phyloP scores from a whole-genome alignment of 495 filamentous ascomycete species.

The Articulospora tetracladia region DNA sequence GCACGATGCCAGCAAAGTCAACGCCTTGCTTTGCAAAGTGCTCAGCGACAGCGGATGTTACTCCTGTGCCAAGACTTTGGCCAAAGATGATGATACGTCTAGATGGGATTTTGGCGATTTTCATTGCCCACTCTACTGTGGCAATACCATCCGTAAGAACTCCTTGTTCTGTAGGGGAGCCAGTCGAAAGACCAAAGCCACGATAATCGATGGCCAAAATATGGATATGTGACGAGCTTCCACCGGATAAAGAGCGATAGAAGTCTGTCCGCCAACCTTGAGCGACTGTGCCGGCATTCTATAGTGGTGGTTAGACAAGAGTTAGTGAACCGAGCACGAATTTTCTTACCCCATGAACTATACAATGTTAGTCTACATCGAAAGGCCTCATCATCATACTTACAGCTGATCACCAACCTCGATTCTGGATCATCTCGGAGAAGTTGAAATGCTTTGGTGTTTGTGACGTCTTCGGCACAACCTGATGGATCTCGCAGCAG shows the following conservation, averaged over 20 bases:
- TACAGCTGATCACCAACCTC: slow-evolving; percentile 55
- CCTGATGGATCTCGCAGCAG: slow-evolving; percentile 48
- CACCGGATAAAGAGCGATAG: slow-evolving; percentile 59
- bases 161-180: slow-evolving; percentile 75
- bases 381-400: slow-evolving; percentile 2
- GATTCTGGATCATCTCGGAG: slow-evolving; percentile 58
- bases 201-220: slow-evolving; percentile 80
- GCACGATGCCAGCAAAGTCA: slow-evolving; percentile 66
- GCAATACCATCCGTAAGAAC: slow-evolving; percentile 76
- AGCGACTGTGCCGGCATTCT: slow-evolving; percentile 62
- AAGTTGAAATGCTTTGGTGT: slow-evolving; percentile 52
- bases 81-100: slow-evolving; percentile 77
- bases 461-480: slow-evolving; percentile 49
- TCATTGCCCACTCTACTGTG: slow-evolving; percentile 65
- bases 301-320: slow-evolving; percentile 23
- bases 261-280: slow-evolving; percentile 57
- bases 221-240: slow-evolving; percentile 52
- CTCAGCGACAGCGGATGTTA: slow-evolving; percentile 68
- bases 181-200: slow-evolving; percentile 80
- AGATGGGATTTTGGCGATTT: slow-evolving; percentile 59
- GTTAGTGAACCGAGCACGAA: not conserved
- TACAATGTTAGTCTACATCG: slow-evolving; percentile 23
- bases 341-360: slow-evolving; percentile 36
- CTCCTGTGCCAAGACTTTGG: slow-evolving; percentile 86
- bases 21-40: slow-evolving; percentile 46